Conservation (phyloP, 1,284 basidiomycete species). For the Apiotrichum brassicae region DNA sequence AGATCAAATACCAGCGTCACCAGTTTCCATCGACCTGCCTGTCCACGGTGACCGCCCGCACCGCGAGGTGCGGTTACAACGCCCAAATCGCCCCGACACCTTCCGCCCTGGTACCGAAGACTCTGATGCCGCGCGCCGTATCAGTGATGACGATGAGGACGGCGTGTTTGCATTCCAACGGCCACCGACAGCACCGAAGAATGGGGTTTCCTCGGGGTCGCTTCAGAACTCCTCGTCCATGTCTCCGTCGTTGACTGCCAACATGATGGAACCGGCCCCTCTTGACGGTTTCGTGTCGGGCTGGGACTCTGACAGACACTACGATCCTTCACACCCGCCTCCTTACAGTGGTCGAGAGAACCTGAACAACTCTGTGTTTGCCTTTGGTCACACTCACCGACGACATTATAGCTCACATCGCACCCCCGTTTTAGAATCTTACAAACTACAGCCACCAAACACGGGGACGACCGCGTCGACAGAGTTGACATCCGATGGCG, state of each 20-base stretch:
- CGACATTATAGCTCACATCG: too few relatives aligned
- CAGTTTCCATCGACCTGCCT: background rate
- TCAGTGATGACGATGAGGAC: constrained; percentile 54
- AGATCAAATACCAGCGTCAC: background rate
- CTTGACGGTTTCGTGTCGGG: constrained; percentile 28
- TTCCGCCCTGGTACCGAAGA: background rate
- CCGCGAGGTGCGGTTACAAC: background rate
- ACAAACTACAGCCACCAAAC: too few relatives aligned
- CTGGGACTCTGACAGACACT: constrained; percentile 3
- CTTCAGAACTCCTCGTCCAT: background rate
- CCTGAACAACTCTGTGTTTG: constrained; percentile 35
- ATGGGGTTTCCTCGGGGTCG: too few relatives aligned
- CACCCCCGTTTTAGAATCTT: too few relatives aligned
- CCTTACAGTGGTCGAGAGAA: constrained; percentile 35
- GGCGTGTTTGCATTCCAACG: constrained; percentile 43
- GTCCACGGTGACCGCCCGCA: background rate
- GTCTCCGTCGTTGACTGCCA: too few relatives aligned
- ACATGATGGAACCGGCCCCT: background rate
- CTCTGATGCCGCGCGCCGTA: constrained; percentile 3
- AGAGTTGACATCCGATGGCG: background rate
- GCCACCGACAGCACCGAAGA: constrained; percentile 29
- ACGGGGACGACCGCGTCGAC: background rate
- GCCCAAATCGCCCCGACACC: background rate
- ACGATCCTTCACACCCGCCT: constrained; percentile 25
- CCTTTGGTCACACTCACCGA: background rate